These are phyloP conservation scores for Alternaria metachromatica DNA, from an alignment of 2,329 filamentous ascomycete genomes.

Conservation along the genomic window DNA sequence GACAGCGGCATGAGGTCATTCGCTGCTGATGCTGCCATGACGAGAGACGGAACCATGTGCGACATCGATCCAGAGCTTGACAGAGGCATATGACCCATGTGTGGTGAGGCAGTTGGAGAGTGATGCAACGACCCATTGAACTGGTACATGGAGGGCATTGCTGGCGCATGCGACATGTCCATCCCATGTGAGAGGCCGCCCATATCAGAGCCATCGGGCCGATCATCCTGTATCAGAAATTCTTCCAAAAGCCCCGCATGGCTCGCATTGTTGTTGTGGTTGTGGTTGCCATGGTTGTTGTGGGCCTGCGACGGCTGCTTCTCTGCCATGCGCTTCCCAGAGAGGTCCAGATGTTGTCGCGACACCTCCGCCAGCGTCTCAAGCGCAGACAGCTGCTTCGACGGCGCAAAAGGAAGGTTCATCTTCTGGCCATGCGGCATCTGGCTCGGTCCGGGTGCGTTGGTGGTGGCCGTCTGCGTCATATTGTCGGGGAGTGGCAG, in stretches of 20 bases:
- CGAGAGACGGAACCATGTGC: slow-evolving; percentile 47
- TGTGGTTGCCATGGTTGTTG: slow-evolving; percentile 12
- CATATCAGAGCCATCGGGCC: slow-evolving; percentile 39
- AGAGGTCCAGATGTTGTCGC: slow-evolving; percentile 70
- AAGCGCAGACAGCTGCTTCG: slow-evolving; percentile 76
- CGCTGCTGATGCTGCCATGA: slow-evolving; percentile 50
- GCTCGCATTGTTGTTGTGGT: slow-evolving; percentile 18
- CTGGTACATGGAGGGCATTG: slow-evolving; percentile 49
- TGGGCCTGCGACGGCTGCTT: slow-evolving; percentile 37
- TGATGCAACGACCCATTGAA: slow-evolving; percentile 46
- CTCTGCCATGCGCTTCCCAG: slow-evolving; percentile 51
- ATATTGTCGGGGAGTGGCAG: slow-evolving; percentile 58
- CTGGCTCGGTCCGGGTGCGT: slow-evolving; percentile 20
- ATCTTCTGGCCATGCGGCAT: slow-evolving; percentile 40
- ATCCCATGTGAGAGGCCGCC: slow-evolving; percentile 35
- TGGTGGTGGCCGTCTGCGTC: slow-evolving; percentile 28
- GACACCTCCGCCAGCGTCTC: slow-evolving; percentile 90
- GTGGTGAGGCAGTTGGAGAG: slow-evolving; percentile 45
- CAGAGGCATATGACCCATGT: slow-evolving; percentile 41
- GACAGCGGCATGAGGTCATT: slow-evolving; percentile 49
- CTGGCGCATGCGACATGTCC: slow-evolving; percentile 42
- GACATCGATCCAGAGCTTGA: slow-evolving; percentile 38
- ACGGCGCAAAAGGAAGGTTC: slow-evolving; percentile 53
- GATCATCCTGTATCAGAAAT: slow-evolving; percentile 48
- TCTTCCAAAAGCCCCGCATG: slow-evolving; percentile 45